Conservation (phyloP, 306 rosid species). For the Ochetophila trinervis region DNA sequence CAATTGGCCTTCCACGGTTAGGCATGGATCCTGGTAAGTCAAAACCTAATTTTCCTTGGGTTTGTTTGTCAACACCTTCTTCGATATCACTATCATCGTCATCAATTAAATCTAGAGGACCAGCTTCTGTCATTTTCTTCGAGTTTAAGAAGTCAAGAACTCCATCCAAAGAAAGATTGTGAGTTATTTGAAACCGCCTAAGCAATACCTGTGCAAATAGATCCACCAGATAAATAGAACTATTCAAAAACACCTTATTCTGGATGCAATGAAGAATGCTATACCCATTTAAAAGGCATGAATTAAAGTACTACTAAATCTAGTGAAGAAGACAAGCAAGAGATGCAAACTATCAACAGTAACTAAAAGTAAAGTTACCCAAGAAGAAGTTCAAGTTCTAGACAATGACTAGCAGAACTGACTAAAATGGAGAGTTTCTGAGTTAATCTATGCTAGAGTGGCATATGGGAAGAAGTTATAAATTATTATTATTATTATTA, state of each 20-base stretch:
- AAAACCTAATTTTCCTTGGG: constrained; percentile 55
- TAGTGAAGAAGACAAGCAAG: neutral
- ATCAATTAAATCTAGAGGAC: constrained; percentile 85
- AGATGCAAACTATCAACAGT: constrained; percentile 2
- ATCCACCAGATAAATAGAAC: constrained; percentile 23
- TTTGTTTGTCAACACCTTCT: constrained; percentile 78
- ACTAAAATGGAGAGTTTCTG: no score
- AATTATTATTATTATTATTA: no score
- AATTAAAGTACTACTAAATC: neutral
- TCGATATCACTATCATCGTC: constrained; percentile 71
- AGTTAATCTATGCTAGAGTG: no score
- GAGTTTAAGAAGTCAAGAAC: constrained; percentile 89
- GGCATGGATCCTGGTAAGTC: constrained; percentile 85
- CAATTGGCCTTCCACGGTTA: constrained; percentile 78
- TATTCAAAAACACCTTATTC: neutral
- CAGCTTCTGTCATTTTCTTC: constrained; percentile 90
- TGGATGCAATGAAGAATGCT: neutral
- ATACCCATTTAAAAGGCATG: neutral
- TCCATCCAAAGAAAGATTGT: constrained; percentile 91
- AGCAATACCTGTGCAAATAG: constrained; percentile 61
- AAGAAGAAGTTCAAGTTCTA: no score
- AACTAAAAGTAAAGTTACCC: no score
- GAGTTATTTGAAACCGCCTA: constrained; percentile 81
- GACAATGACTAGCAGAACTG: no score
- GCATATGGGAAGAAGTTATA: no score